phyloP scores from a whole-genome alignment of 2,329 filamentous ascomycete species.

The Knoxdaviesia capensis region DNA sequence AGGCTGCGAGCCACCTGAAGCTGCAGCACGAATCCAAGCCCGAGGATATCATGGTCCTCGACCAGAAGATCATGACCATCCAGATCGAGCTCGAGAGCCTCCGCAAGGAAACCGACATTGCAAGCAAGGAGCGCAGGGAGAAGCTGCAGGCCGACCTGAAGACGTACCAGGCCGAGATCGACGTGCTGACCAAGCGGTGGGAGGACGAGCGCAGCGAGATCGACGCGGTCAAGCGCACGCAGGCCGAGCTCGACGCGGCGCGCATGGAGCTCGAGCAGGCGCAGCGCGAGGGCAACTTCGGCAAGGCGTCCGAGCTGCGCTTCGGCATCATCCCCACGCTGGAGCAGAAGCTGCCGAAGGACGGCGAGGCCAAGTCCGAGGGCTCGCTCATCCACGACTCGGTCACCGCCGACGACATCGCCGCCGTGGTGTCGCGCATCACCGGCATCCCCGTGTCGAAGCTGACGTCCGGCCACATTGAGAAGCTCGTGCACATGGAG shows the following conservation, averaged over 20 bases:
- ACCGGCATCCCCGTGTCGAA: slow-evolving; percentile 89
- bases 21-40: slow-evolving; percentile 94
- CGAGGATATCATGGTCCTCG: slow-evolving; percentile 77
- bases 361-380: slow-evolving; percentile 28
- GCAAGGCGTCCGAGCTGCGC: slow-evolving; percentile 69
- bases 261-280: slow-evolving; percentile 72
- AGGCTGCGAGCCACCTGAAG: slow-evolving; percentile 76
- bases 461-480: slow-evolving; percentile 79
- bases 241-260: slow-evolving; percentile 75
- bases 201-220: slow-evolving; percentile 77
- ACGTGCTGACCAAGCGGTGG: slow-evolving; percentile 64
- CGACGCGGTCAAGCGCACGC: slow-evolving; percentile 66
- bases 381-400: slow-evolving; percentile 66
- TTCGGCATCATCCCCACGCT: slow-evolving; percentile 74
- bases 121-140: slow-evolving; percentile 70
- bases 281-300: slow-evolving; percentile 76
- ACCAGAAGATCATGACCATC: slow-evolving; percentile 91
- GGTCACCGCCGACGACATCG: slow-evolving; percentile 91
- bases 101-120: slow-evolving; percentile 80
- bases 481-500: slow-evolving; percentile 93
- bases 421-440: slow-evolving; percentile 69
- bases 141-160: slow-evolving; percentile 65
- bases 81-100: slow-evolving; percentile 93
- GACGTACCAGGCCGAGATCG: slow-evolving; percentile 55
- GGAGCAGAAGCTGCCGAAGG: slow-evolving; percentile 60